Conservation (phyloP, 176 grass and related monocot species). For the Avena atlantica region DNA sequence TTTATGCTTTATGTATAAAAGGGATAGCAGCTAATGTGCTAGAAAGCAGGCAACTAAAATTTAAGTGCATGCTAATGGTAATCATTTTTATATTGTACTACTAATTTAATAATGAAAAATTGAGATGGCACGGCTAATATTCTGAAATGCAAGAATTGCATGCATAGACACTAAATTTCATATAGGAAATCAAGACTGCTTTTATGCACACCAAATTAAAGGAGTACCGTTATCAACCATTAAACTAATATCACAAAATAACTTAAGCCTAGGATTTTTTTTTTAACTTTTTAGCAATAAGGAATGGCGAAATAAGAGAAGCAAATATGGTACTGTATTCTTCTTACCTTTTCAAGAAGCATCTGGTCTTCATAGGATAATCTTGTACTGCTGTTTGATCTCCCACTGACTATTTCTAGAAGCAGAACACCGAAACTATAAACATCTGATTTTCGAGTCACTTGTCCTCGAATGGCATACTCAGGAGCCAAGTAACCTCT, state of each 20-base stretch:
- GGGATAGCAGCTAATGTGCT: conserved; percentile 24
- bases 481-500: conserved; percentile 88
- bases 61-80: background rate
- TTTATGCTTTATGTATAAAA: conserved; percentile 17
- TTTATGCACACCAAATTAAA: too few species aligned
- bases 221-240: conserved; percentile 23
- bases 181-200: too few species aligned
- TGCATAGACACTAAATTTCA: background rate
- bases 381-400: conserved; percentile 68
- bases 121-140: conserved; percentile 27
- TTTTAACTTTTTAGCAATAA: conserved; percentile 16
- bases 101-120: conserved; percentile 20
- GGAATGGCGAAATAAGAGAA: background rate
- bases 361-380: conserved; percentile 71
- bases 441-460: conserved; percentile 84
- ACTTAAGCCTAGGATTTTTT: background rate
- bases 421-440: conserved; percentile 85
- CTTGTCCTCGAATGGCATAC: conserved; percentile 87
- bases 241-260: background rate
- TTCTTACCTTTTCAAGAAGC: conserved; percentile 69
- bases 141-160: conserved; percentile 13
- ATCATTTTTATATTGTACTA: conserved; percentile 10
- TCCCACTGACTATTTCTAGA: conserved; percentile 82
- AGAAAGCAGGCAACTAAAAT: conserved; percentile 3
- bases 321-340: background rate